Conservation (phyloP, 2,329 filamentous ascomycete genomes). For the Curvularia hawaiiensis region DNA sequence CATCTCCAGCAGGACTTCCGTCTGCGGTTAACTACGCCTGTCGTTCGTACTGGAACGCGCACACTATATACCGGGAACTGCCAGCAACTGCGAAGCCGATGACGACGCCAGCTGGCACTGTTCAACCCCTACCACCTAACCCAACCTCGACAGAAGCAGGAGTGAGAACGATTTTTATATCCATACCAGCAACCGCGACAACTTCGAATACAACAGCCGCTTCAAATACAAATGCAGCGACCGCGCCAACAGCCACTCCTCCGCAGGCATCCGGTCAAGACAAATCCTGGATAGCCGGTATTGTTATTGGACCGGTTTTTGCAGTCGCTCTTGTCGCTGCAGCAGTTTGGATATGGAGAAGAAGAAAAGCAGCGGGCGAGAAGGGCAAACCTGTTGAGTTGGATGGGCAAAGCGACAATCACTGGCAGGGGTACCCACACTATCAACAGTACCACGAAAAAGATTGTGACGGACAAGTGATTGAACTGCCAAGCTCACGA, state of each 20-base stretch:
- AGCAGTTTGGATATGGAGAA: not conserved
- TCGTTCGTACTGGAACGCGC: not conserved
- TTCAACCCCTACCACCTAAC: not conserved
- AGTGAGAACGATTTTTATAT: not conserved
- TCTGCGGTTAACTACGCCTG: slow-evolving; percentile 9
- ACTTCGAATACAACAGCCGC: not conserved
- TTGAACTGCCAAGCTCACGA: not conserved
- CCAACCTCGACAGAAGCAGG: not conserved
- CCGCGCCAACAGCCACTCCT: not conserved
- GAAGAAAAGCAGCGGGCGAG: not conserved
- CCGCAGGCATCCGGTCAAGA: not conserved
- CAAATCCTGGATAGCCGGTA: not conserved
- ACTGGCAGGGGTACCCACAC: not conserved
- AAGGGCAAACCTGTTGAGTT: not conserved
- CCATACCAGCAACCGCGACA: not conserved
- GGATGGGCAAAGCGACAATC: not conserved
- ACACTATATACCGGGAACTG: not conserved
- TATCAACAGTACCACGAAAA: not conserved
- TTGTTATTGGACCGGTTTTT: not conserved
- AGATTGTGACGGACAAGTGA: not conserved
- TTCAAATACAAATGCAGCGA: not conserved
- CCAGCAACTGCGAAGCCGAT: not conserved
- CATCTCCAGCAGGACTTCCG: not conserved
- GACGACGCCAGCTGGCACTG: not conserved
- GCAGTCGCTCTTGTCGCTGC: not conserved